phyloP scores from a whole-genome alignment of 192 early-diverging fungal species.

The Anaeromyces robustus region DNA sequence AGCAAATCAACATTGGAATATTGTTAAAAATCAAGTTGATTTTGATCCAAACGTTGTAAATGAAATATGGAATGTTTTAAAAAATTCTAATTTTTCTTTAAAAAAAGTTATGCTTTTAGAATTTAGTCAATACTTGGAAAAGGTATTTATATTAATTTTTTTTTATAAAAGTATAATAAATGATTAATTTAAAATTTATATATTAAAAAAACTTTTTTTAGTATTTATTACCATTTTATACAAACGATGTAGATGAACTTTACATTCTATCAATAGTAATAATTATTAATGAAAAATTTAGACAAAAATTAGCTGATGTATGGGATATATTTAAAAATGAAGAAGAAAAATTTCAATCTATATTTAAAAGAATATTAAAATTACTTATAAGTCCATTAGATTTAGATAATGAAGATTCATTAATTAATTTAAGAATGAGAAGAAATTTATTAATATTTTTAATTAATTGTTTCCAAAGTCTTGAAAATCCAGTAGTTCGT shows the following conservation, averaged over 20 bases:
- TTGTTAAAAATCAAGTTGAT: neutral
- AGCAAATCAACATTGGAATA: constrained; percentile 9
- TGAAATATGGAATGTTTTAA: constrained; percentile 38
- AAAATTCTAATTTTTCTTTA: constrained; percentile 24
- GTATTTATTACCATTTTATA: constrained; percentile 7
- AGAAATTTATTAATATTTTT: constrained; percentile 57
- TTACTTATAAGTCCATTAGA: constrained; percentile 18
- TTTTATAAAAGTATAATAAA: neutral
- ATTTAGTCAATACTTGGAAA: constrained; percentile 61
- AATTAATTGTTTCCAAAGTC: constrained; percentile 64
- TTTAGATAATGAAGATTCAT: neutral
- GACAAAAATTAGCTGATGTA: constrained; percentile 33
- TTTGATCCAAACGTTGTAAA: constrained; percentile 34
- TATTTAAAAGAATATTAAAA: constrained; percentile 36
- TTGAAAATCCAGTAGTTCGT: constrained; percentile 66
- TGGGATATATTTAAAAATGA: constrained; percentile 10
- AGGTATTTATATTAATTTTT: constrained; percentile 14
- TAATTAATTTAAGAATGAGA: constrained; percentile 13
- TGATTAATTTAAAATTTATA: neutral
- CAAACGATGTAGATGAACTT: constrained; percentile 16
- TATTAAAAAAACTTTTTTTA: constrained; percentile 1
- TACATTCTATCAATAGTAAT: constrained; percentile 64
- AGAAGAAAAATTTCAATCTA: constrained; percentile 30
- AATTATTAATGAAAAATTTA: constrained; percentile 82
- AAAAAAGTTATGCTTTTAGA: constrained; percentile 55